phyloP scores from a whole-genome alignment of 306 rosid species.

The Sicyos edulis region DNA sequence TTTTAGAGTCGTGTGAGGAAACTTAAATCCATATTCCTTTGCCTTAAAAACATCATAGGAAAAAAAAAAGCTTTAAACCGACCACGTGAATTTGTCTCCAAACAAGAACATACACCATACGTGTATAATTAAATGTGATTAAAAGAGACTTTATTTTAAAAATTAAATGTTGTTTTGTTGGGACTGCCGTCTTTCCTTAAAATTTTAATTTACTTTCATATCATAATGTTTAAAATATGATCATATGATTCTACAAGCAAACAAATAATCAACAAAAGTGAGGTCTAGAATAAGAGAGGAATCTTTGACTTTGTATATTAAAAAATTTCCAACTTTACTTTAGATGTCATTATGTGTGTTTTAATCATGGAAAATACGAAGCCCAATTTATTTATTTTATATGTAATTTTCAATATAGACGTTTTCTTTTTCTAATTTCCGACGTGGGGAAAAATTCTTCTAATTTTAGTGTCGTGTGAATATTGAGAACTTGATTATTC shows the following conservation, averaged over 20 bases:
- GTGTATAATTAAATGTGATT: constrained; percentile 6
- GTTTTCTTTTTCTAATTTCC: background rate
- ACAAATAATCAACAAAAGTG: constrained; percentile 4
- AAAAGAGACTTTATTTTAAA: background rate
- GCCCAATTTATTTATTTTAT: background rate
- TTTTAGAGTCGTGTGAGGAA: no score
- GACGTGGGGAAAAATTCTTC: background rate
- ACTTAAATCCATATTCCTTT: background rate
- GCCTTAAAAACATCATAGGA: background rate
- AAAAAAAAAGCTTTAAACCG: background rate
- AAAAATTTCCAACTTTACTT: background rate
- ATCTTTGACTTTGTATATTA: background rate
- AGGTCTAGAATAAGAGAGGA: background rate
- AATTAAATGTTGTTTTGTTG: background rate
- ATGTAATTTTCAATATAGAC: background rate
- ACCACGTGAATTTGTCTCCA: constrained; percentile 10
- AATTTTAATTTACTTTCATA: constrained; percentile 2
- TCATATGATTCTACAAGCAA: background rate
- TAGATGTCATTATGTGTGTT: background rate
- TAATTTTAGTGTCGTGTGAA: background rate
- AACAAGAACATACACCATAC: background rate
- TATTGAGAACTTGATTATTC: background rate
- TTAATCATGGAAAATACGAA: background rate
- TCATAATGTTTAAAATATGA: constrained; percentile 4
- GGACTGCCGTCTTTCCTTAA: background rate